Evolutionary conservation across 164 flowering plant species (phyloP).

Genomic region (Berberis thunbergii): DNA sequence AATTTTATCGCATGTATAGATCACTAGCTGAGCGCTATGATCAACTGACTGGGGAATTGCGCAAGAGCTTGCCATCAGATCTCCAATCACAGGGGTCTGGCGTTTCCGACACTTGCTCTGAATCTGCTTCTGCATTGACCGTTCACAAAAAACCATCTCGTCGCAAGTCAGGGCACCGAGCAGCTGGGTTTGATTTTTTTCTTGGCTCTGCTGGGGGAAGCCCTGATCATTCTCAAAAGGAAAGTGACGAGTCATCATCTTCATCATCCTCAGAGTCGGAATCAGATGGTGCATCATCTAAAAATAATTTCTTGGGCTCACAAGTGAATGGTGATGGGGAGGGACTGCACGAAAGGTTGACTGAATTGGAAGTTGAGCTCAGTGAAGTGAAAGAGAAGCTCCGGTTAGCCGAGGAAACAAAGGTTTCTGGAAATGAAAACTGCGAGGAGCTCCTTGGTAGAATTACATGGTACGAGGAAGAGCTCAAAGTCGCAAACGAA

Average conservation of each 20-base stretch:
- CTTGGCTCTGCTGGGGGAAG: constrained; percentile 53
- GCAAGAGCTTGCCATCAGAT: constrained; percentile 46
- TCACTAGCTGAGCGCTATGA: constrained; percentile 89
- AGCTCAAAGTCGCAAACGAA: constrained; percentile 30
- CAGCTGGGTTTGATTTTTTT: constrained; percentile 81
- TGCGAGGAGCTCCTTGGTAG: constrained; percentile 19
- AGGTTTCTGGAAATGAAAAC: constrained; percentile 18
- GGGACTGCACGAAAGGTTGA: constrained; percentile 13
- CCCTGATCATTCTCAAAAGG: constrained; percentile 39
- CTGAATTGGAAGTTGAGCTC: constrained; percentile 53
- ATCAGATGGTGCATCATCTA: constrained; percentile 53
- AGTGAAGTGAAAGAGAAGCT: constrained; percentile 47
- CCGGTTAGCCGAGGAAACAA: constrained; percentile 23
- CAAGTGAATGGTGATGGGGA: constrained; percentile 27
- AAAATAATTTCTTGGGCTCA: constrained; percentile 29
- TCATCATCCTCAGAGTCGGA: constrained; percentile 49
- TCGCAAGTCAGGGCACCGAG: constrained; percentile 39
- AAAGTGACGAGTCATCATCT: constrained; percentile 43
- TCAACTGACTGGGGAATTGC: constrained; percentile 71
- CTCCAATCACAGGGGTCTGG: constrained; percentile 64
- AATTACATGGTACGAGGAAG: constrained; percentile 41
- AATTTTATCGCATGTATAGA: constrained; percentile 77
- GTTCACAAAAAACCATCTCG: constrained; percentile 30
- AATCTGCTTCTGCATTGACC: constrained; percentile 28
- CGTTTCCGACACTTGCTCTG: constrained; percentile 48